A percentile compares a stretch with the other conserved stretches of the same genome.
Conservation (phyloP, 2,329 filamentous ascomycete species). For the Phaeosphaeria sp. region DNA sequence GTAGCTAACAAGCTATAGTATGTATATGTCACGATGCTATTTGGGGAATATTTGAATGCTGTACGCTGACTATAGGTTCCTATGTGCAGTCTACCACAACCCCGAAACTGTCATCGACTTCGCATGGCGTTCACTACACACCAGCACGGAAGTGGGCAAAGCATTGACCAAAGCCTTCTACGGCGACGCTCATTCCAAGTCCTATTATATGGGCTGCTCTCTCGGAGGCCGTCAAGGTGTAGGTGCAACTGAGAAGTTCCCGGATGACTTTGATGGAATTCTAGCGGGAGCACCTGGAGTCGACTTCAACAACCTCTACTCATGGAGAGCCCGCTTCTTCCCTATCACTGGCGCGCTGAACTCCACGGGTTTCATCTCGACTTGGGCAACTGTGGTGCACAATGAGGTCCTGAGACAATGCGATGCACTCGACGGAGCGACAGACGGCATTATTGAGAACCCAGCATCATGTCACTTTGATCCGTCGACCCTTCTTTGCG, state of each 20-base stretch:
- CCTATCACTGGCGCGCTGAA: constrained; percentile 30
- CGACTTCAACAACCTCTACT: constrained; percentile 38
- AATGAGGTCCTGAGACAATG: constrained; percentile 57
- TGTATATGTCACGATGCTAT: too few species aligned
- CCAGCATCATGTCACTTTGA: constrained; percentile 46
- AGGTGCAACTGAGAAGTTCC: constrained; percentile 34
- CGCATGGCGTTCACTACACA: constrained; percentile 55
- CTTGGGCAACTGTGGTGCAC: constrained; percentile 47
- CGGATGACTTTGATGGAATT: constrained; percentile 45
- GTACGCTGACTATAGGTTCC: too few species aligned
- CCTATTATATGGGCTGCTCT: constrained; percentile 46
- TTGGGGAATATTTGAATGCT: too few species aligned
- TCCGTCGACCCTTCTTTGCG: constrained; percentile 48
- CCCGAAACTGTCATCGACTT: constrained; percentile 58
- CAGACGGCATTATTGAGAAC: constrained; percentile 57
- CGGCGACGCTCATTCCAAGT: constrained; percentile 44
- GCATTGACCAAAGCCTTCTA: constrained; percentile 49
- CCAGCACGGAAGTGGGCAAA: constrained; percentile 48
- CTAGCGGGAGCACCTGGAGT: constrained; percentile 41
- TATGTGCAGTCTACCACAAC: constrained; percentile 51
- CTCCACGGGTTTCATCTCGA: constrained; percentile 30
- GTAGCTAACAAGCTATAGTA: neutral
- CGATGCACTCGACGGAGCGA: constrained; percentile 56
- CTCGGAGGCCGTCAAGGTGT: constrained; percentile 44
- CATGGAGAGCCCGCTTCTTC: constrained; percentile 41